phyloP scores from a whole-genome alignment of 2,329 filamentous ascomycete species.

The Cordyceps tenuipes region DNA sequence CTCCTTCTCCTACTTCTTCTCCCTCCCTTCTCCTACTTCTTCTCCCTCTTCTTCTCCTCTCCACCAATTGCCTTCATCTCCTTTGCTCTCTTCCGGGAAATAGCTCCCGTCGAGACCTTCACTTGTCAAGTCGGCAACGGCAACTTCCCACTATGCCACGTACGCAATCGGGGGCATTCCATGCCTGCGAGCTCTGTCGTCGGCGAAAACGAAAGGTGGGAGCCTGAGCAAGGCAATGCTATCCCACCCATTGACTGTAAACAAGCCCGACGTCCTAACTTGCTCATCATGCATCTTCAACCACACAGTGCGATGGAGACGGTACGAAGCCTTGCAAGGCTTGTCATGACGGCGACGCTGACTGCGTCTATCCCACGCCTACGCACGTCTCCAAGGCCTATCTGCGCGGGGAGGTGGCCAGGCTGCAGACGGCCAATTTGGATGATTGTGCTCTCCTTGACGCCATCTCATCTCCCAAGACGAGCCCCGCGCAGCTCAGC shows the following conservation, averaged over 20 bases:
- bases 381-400: slow-evolving; percentile 5
- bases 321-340: neutral
- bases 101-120: too few relatives aligned
- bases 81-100: too few relatives aligned
- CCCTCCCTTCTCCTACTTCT: neutral
- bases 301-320: slow-evolving; percentile 4
- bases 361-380: neutral
- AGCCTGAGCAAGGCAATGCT: neutral
- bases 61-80: too few relatives aligned
- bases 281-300: too few relatives aligned
- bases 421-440: neutral
- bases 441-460: neutral
- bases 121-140: neutral
- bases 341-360: neutral
- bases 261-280: neutral
- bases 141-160: neutral
- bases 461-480: neutral
- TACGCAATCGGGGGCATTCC: neutral
- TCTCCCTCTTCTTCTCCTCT: too few relatives aligned
- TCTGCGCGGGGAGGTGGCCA: neutral
- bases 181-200: slow-evolving; percentile 9
- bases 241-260: too few relatives aligned
- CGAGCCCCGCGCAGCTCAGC: neutral
- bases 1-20: too few relatives aligned
- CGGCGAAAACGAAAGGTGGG: slow-evolving; percentile 7